phyloP scores from a whole-genome alignment of 257 asterid species.

The Fraxinus quadrangulata region DNA sequence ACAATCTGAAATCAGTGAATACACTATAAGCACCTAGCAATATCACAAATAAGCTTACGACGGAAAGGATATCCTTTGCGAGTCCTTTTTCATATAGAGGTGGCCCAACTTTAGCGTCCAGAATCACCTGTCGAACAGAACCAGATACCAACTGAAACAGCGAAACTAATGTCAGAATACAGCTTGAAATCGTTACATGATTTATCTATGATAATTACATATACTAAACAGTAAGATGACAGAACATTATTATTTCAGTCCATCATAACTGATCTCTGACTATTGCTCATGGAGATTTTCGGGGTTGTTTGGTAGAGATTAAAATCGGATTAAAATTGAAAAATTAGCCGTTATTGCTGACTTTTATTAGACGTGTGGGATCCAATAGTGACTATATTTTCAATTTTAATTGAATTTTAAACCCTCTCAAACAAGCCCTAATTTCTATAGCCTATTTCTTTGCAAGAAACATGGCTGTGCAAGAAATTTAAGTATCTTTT shows the following conservation, averaged over 20 bases:
- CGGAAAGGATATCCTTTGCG: constrained; percentile 70
- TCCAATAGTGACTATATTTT: too few species aligned
- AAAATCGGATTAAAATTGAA: too few species aligned
- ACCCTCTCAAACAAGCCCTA: too few species aligned
- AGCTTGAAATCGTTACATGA: constrained; percentile 9
- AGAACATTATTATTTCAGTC: constrained; percentile 19
- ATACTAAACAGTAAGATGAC: constrained; percentile 17
- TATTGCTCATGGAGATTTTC: constrained; percentile 20
- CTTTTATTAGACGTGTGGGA: too few species aligned
- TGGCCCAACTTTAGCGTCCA: constrained; percentile 94
- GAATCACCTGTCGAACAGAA: constrained; percentile 75
- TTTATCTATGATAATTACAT: constrained; percentile 19
- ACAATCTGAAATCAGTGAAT: not conserved
- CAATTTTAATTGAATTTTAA: too few species aligned
- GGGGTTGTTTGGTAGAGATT: too few species aligned
- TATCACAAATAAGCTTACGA: constrained; percentile 47
- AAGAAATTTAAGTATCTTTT: not conserved
- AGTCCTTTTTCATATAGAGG: constrained; percentile 76
- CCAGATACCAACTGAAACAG: constrained; percentile 68
- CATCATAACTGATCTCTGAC: constrained; percentile 15
- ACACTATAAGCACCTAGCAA: not conserved
- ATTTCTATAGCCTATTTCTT: constrained; percentile 9
- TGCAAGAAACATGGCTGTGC: constrained; percentile 17
- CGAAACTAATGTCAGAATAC: constrained; percentile 31
- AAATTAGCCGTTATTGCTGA: too few species aligned